A percentile compares a stretch with the other conserved stretches of the same genome.
Conservation (phyloP, 805 yeast genomes). For the Nematodospora valgi region DNA sequence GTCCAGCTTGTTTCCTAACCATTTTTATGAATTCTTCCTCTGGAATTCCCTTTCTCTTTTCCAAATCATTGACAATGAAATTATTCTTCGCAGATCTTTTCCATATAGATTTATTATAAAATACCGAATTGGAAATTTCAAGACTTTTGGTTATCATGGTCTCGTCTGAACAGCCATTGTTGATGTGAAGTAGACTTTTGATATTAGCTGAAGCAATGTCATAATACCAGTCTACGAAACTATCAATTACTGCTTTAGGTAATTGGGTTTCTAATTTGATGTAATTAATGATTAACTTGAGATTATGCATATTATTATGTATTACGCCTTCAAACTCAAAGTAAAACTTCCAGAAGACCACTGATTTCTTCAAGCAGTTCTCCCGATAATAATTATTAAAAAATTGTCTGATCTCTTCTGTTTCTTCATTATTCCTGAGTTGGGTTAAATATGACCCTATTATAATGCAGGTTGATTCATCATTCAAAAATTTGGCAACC, state of each 20-base stretch:
- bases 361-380: constrained; percentile 34
- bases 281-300: constrained; percentile 43
- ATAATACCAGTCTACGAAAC: constrained; percentile 17
- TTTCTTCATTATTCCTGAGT: constrained; percentile 17
- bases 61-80: constrained; percentile 14
- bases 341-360: constrained; percentile 54
- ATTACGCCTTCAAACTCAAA: constrained; percentile 49
- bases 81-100: constrained; percentile 20
- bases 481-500: constrained; percentile 34
- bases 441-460: constrained; percentile 30
- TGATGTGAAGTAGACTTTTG: constrained; percentile 3
- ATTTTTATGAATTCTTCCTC: constrained; percentile 21
- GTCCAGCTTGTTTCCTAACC: constrained; percentile 21
- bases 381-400: constrained; percentile 27
- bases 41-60: constrained; percentile 7
- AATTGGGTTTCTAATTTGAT: constrained; percentile 45
- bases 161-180: constrained; percentile 12
- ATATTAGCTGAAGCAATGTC: constrained; percentile 17
- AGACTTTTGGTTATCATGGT: constrained; percentile 14
- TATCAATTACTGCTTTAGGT: constrained; percentile 47
- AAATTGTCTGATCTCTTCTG: constrained; percentile 18
- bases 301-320: constrained; percentile 41
- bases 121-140: constrained; percentile 24
- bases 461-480: constrained; percentile 37
- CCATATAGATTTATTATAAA: constrained; percentile 22